Base-by-base conservation (phyloP, 176 grass and related monocot species). In the Oryza punctata region DNA sequence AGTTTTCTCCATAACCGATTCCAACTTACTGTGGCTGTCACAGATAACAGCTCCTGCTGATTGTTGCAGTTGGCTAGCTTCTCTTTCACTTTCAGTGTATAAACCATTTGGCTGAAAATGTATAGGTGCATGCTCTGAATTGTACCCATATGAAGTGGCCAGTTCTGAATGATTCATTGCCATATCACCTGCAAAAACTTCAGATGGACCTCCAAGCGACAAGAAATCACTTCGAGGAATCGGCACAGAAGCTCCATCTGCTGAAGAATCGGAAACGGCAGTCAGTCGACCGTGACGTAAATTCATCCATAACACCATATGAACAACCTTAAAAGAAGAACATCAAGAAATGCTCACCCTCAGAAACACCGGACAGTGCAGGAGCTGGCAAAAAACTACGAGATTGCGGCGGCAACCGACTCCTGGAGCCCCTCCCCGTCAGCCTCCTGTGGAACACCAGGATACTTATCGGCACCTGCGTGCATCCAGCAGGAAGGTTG, bases 381-480 rank as follows among this genome's bases (percentile, higher is more conserved):
- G 89, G 76, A 63, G 65, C 71, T 38, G 65, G 73, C 9, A 64
- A 12, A 8, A 14, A 50, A 23, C 40, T 30, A 3, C 7, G 71
- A 47, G 72, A 40, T 4, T 6, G 63, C 24, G 87, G 63, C 24
- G 87, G n/a, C 12, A 73, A 65, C 68, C 10, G 84, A 6, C 69
- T 6, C 50, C 75, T 82, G 0, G 50, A 63, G 6, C 41, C 75
- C 74, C 69, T 87, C 72, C 78, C 78, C 0, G 54, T 72, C 64
- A 59, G 65, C 7, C 72, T 72, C 84, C 74, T 79, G 59, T 83
- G 84, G 49, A 90, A 75, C 69, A 90, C 63, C 71, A 90, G 0
- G 60, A 90, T 90, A 50, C 13, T 83, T 32, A 90, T 87, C 26
- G 88, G 88, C 75, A 90, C 84, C 63, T 83, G 88, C 4, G 88